Percentiles rank a stretch among this genome's conserved stretches.
Conservation (phyloP, 2,329 filamentous ascomycete genomes). For the Aspergillus sojae region DNA sequence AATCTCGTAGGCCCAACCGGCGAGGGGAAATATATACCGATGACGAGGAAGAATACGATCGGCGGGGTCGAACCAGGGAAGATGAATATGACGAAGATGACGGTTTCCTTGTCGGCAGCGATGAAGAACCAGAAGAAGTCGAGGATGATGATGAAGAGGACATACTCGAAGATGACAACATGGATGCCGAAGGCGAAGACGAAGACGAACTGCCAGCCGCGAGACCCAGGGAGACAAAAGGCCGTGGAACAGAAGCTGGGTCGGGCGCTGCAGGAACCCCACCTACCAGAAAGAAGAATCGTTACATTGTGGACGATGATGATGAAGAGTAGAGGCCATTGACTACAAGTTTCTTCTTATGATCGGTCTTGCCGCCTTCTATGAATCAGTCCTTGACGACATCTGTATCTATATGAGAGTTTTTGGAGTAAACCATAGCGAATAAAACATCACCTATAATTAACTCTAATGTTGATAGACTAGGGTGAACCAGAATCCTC, state of each 20-base stretch:
- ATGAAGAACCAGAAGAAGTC: slow-evolving; percentile 51
- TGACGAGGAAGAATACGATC: slow-evolving; percentile 52
- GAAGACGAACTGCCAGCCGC: slow-evolving; percentile 34
- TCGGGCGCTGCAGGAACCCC: slow-evolving; percentile 35
- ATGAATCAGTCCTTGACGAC: slow-evolving; percentile 12
- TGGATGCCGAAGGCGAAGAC: slow-evolving; percentile 50
- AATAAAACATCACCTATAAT: slow-evolving; percentile 5
- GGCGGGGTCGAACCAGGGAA: slow-evolving; percentile 59
- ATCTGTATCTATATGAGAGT: slow-evolving; percentile 14
- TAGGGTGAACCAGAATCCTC: neutral
- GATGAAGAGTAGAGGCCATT: slow-evolving; percentile 45
- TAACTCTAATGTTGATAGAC: neutral
- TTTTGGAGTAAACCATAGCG: slow-evolving; percentile 4
- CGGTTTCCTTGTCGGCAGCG: slow-evolving; percentile 66
- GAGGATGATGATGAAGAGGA: slow-evolving; percentile 49
- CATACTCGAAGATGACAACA: slow-evolving; percentile 46
- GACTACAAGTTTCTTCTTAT: slow-evolving; percentile 12
- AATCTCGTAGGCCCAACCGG: slow-evolving; percentile 44
- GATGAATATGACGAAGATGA: slow-evolving; percentile 84
- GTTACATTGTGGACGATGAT: slow-evolving; percentile 52
- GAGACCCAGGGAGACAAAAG: slow-evolving; percentile 33
- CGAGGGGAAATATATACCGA: slow-evolving; percentile 53
- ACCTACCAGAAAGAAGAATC: slow-evolving; percentile 48
- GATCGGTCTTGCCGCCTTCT: neutral
- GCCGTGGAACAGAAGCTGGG: slow-evolving; percentile 20